These are phyloP conservation scores for Xylariaceae sp. DNA, from an alignment of 2,329 filamentous ascomycete genomes.

Conservation along the genomic window DNA sequence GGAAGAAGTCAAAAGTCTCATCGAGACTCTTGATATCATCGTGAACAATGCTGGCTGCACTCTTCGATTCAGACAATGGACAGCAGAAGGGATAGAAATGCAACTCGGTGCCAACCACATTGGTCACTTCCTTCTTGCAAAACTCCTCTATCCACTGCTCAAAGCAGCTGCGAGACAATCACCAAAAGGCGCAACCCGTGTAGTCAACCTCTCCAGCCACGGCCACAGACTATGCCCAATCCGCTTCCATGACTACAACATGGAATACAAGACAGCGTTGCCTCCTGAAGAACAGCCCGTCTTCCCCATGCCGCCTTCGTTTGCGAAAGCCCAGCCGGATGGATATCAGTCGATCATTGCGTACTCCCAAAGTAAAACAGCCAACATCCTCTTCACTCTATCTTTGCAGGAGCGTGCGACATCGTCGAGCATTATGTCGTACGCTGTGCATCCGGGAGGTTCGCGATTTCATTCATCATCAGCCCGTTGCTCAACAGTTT, in stretches of 20 bases:
- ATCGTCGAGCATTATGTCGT: constrained; percentile 32
- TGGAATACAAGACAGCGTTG: constrained; percentile 35
- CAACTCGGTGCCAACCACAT: constrained; percentile 40
- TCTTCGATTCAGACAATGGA: constrained; percentile 36
- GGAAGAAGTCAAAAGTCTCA: constrained; percentile 28
- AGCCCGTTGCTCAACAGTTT: too few relatives aligned
- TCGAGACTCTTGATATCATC: constrained; percentile 37
- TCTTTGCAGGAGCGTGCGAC: constrained; percentile 35
- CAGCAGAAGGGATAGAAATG: constrained; percentile 39
- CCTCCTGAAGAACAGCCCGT: constrained; percentile 31
- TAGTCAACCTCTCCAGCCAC: constrained; percentile 41
- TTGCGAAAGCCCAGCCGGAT: constrained; percentile 29
- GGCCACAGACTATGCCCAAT: constrained; percentile 39
- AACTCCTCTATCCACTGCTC: constrained; percentile 35
- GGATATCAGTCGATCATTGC: constrained; percentile 38
- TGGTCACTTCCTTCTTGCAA: constrained; percentile 37
- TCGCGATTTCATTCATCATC: not conserved
- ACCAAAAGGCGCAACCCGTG: constrained; percentile 27
- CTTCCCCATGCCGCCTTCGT: constrained; percentile 26
- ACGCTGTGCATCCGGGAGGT: constrained; percentile 42
- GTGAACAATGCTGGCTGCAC: constrained; percentile 42
- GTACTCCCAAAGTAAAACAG: constrained; percentile 50
- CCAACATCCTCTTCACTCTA: constrained; percentile 44
- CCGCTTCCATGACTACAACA: constrained; percentile 43
- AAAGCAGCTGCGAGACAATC: constrained; percentile 28